Percentiles rank a stretch among this genome's conserved stretches.
These are phyloP conservation scores for Paraphaeosphaeria sporulosa DNA, from an alignment of 2,329 filamentous ascomycete species.

Conservation along the genomic window DNA sequence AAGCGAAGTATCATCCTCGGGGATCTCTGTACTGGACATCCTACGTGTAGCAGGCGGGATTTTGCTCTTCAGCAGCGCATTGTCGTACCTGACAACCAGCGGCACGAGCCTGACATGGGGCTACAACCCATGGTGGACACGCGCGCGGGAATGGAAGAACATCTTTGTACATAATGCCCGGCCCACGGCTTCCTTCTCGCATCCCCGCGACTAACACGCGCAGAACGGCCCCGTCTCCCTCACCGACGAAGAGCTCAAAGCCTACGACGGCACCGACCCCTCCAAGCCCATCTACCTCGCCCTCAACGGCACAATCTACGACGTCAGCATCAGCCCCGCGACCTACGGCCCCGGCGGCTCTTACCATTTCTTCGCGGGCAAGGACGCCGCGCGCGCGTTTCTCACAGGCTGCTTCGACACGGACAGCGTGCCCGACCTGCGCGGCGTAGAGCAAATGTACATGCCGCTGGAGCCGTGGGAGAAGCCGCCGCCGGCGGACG, in stretches of 20 bases:
- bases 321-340: constrained; percentile 69
- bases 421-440: constrained; percentile 83
- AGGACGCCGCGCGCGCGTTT: constrained; percentile 86
- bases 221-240: constrained; percentile 69
- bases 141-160: constrained; percentile 43
- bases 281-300: constrained; percentile 85
- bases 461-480: constrained; percentile 68
- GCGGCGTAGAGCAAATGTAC: constrained; percentile 88
- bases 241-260: constrained; percentile 75
- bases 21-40: constrained; percentile 63
- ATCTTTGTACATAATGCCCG: constrained; percentile 34
- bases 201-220: background rate
- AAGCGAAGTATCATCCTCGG: constrained; percentile 22
- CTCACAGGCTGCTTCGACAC: constrained; percentile 92
- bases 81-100: constrained; percentile 79
- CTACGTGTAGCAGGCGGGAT: constrained; percentile 74
- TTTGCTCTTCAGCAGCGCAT: constrained; percentile 68
- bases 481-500: constrained; percentile 23
- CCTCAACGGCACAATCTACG: constrained; percentile 86
- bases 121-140: constrained; percentile 50
- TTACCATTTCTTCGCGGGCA: constrained; percentile 86
- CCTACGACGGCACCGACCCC: constrained; percentile 80
- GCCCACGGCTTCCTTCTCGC: background rate
- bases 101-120: constrained; percentile 62
- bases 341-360: constrained; percentile 74